Evolutionary conservation across 306 rosid species (phyloP), one percentile per base, ranked within the genome.

Genomic region (Cicer yamashitae): DNA sequence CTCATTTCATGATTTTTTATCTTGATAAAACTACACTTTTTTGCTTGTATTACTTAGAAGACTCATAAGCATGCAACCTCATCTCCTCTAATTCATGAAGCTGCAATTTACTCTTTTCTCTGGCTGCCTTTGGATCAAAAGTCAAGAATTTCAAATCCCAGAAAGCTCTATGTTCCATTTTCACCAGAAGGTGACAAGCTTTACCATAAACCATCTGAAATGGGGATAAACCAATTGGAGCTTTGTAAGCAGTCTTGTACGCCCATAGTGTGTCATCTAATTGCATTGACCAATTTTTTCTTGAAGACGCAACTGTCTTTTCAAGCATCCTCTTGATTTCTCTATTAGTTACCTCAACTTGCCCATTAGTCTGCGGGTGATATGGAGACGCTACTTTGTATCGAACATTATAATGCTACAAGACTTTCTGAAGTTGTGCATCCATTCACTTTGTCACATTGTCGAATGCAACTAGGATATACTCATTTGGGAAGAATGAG

Each of bases 71-170:
- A 15, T 17, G 59, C 2, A 2, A n/a, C 2, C 30, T 7, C 6
- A 53, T 0, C 6, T 50, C 56, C 7, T 50, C 56, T 5, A 6
- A 18, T n/a, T 50, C 56, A n/a, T 50, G 17, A 3, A n/a, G 10
- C 0, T 53, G 6, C 2, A 53, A 7, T 3, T 53, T 53, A 0
- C 10, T 53, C 7, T 52, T 52, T 1, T 12, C 15, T 5, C 53
- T 8, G 0, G 7, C 7, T n/a, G 0, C 0, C 0, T 5, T 5
- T n/a, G 7, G 18, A 0, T 50, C 20, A 6, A 50, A n/a, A 0
- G 13, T 50, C 3, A 50, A 3, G 1, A 50, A 50, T n/a, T n/a
- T n/a, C 18, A 50, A n/a, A 1, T 8, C 54, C 20, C 8, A 50
- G 14, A 6, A 13, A 1, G 56, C 56, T 2, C n/a, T n/a, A 8